Percentiles rank a stretch among this genome's conserved stretches.
phyloP scores from a whole-genome alignment of 257 asterid genomes.

The Cinchona pubescens region DNA sequence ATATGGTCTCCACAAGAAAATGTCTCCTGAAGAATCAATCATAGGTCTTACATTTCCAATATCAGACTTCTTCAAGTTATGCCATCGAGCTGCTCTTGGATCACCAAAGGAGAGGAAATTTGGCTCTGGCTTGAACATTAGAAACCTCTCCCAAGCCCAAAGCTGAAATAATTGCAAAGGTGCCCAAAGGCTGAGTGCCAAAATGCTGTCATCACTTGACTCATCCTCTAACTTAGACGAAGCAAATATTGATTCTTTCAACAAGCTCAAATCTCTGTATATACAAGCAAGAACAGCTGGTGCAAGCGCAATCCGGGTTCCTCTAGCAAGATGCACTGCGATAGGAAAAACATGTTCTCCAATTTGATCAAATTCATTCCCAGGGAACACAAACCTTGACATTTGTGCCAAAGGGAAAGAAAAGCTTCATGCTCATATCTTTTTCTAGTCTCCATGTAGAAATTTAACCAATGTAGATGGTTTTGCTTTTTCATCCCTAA shows the following conservation, averaged over 20 bases:
- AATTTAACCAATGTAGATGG: slow-evolving; percentile 25
- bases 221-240: background rate
- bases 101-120: slow-evolving; percentile 18
- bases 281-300: slow-evolving; percentile 39
- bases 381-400: slow-evolving; percentile 40
- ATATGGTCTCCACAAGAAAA: slow-evolving; percentile 38
- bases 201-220: slow-evolving; percentile 3
- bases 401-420: slow-evolving; percentile 40
- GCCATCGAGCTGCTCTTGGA: slow-evolving; percentile 35
- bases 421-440: slow-evolving; percentile 43
- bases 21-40: slow-evolving; percentile 27
- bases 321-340: slow-evolving; percentile 37
- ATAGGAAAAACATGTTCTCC: slow-evolving; percentile 21
- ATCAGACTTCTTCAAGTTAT: background rate
- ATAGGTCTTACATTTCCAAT: slow-evolving; percentile 29
- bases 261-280: slow-evolving; percentile 36
- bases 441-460: slow-evolving; percentile 23
- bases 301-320: slow-evolving; percentile 37
- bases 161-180: slow-evolving; percentile 38
- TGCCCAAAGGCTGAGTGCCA: slow-evolving; percentile 26
- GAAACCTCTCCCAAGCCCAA: slow-evolving; percentile 53
- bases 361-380: slow-evolving; percentile 16
- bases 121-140: slow-evolving; percentile 25
- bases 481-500: background rate
- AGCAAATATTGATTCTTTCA: slow-evolving; percentile 27